Conservation (phyloP, 495 filamentous ascomycete species). For the Extremus antarcticus region DNA sequence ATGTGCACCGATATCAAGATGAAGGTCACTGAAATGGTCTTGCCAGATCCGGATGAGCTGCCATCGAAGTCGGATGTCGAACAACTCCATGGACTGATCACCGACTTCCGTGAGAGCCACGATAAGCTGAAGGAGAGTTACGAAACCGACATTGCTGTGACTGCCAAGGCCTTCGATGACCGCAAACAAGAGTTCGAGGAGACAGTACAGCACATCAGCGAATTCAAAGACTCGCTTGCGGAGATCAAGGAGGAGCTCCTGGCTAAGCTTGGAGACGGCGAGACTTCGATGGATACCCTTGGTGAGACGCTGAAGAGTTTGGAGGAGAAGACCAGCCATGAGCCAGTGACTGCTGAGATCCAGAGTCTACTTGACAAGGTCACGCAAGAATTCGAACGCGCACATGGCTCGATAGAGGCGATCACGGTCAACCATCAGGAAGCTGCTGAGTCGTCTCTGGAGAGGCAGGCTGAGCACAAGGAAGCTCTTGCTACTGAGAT, state of each 20-base stretch:
- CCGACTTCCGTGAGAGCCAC: constrained; percentile 46
- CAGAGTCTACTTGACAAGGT: constrained; percentile 72
- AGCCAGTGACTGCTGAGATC: constrained; percentile 50
- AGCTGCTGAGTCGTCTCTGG: constrained; percentile 56
- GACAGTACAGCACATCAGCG: constrained; percentile 47
- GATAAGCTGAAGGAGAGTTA: constrained; percentile 47
- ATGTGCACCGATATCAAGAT: constrained; percentile 72
- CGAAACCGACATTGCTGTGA: constrained; percentile 56
- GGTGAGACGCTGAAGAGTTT: constrained; percentile 39
- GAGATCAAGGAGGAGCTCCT: constrained; percentile 58
- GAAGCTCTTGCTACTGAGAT: constrained; percentile 47
- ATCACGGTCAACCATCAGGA: constrained; percentile 66
- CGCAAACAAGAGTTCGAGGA: constrained; percentile 55
- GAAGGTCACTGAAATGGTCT: constrained; percentile 57
- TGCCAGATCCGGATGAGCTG: constrained; percentile 53
- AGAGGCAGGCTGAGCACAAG: constrained; percentile 55
- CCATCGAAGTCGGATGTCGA: constrained; percentile 51
- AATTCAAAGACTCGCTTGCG: constrained; percentile 44
- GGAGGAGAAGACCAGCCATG: constrained; percentile 32
- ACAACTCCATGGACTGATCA: constrained; percentile 55
- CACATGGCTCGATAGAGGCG: constrained; percentile 55
- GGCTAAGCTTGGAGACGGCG: constrained; percentile 48
- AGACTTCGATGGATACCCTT: constrained; percentile 42
- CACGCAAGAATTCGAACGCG: constrained; percentile 70
- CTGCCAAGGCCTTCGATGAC: constrained; percentile 69